phyloP scores from a whole-genome alignment of 1,284 basidiomycete species.

The Waitea zeae region DNA sequence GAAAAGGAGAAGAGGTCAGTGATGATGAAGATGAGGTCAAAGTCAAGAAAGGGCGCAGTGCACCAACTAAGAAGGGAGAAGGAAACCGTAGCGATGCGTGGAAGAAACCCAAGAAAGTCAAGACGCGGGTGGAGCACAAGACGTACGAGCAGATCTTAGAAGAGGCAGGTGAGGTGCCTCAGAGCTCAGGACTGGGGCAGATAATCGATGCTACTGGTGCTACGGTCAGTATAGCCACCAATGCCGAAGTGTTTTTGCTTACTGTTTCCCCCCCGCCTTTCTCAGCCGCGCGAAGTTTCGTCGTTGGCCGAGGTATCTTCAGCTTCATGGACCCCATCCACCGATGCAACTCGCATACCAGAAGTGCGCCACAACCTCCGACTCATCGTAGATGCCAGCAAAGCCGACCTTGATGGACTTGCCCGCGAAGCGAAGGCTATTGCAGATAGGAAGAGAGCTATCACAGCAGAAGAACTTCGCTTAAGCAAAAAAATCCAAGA shows the following conservation, averaged over 20 bases:
- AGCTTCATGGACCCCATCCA: conserved; percentile 72
- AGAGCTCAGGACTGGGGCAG: conserved; percentile 48
- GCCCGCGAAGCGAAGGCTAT: conserved; percentile 80
- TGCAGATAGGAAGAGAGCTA: conserved; percentile 61
- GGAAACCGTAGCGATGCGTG: conserved; percentile 53
- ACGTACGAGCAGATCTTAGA: conserved; percentile 90
- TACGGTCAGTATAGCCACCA: conserved; percentile 34
- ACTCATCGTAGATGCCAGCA: conserved; percentile 70
- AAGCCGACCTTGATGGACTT: conserved; percentile 71
- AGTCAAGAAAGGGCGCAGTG: conserved; percentile 10
- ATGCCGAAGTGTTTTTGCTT: conserved; percentile 5
- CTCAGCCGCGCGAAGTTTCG: conserved; percentile 63
- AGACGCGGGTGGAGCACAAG: conserved; percentile 78
- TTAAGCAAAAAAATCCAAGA: conserved; percentile 50
- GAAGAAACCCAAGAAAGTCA: conserved; percentile 73
- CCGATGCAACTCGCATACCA: conserved; percentile 75
- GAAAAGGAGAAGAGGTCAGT: conserved; percentile 57
- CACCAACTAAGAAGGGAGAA: conserved; percentile 28
- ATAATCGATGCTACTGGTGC: conserved; percentile 93
- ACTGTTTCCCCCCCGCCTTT: too few relatives aligned
- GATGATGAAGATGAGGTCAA: conserved; percentile 48
- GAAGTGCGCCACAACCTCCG: conserved; percentile 92
- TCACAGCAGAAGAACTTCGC: conserved; percentile 53
- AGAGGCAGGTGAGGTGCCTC: conserved; percentile 51
- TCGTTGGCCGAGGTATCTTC: conserved; percentile 67